These are phyloP conservation scores for Gastrodia elata DNA, from an alignment of 106 monocot genomes.

Conservation along the genomic window DNA sequence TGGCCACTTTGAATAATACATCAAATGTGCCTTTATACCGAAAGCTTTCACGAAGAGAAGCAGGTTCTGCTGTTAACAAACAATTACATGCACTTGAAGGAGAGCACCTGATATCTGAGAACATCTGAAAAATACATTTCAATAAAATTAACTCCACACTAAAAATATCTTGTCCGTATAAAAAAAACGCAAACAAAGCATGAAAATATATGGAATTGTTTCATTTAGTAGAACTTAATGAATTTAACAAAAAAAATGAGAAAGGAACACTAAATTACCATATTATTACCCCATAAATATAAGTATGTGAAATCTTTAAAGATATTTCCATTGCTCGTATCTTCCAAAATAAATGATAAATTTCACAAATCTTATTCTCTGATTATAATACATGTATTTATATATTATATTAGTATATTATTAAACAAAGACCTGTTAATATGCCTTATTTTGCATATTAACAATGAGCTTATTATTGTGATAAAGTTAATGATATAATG, in stretches of 20 bases:
- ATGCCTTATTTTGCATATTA: no score
- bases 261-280: not conserved
- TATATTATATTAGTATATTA: no score
- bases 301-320: no score
- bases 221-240: not conserved
- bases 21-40: conserved; percentile 77
- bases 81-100: conserved; percentile 34
- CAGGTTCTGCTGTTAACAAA: conserved; percentile 32
- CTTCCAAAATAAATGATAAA: no score
- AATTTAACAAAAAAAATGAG: not conserved
- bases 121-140: conserved; percentile 34
- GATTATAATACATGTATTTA: no score
- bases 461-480: no score
- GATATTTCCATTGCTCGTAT: no score
- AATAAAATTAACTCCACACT: not conserved
- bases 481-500: no score
- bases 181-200: not conserved
- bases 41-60: conserved; percentile 52
- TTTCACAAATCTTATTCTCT: no score
- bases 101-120: conserved; percentile 56
- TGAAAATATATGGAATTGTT: not conserved
- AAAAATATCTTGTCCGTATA: not conserved
- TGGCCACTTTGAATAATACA: conserved; percentile 65
- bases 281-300: no score
- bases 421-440: no score